These are phyloP conservation scores for Coprinopsis sp. DNA, from an alignment of 768 basidiomycete genomes.

Conservation along the genomic window DNA sequence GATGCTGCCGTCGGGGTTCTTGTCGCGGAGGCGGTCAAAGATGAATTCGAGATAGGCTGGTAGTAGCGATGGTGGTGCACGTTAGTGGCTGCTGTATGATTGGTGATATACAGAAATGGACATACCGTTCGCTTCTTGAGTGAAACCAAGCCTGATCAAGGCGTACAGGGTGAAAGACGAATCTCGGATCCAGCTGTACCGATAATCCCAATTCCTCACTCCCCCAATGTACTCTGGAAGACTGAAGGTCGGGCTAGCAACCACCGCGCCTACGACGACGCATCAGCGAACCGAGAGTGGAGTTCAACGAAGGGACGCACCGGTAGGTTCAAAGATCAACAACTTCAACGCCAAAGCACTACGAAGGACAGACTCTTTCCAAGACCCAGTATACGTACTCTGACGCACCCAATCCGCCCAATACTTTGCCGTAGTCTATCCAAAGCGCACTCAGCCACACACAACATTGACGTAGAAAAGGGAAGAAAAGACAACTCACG, in stretches of 20 bases:
- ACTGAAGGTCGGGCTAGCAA: constrained; percentile 94
- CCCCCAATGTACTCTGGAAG: constrained; percentile 84
- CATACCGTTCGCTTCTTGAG: constrained; percentile 84
- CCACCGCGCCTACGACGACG: constrained; percentile 64
- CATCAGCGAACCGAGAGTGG: not conserved
- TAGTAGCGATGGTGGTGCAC: constrained; percentile 5
- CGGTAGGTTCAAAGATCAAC: constrained; percentile 88
- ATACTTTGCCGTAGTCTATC: constrained; percentile 65
- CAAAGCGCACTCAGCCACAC: not conserved
- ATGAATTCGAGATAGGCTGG: constrained; percentile 92
- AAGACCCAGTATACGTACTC: constrained; percentile 86
- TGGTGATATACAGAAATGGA: constrained; percentile 1
- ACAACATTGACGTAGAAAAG: not conserved
- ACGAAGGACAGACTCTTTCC: constrained; percentile 93
- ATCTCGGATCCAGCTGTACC: constrained; percentile 90
- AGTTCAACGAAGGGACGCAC: constrained; percentile 24
- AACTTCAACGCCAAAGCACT: constrained; percentile 93
- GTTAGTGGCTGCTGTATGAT: not conserved
- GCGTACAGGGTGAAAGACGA: constrained; percentile 95
- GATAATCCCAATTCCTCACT: constrained; percentile 50
- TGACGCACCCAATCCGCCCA: constrained; percentile 90
- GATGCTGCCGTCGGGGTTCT: constrained; percentile 85
- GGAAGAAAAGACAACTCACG: constrained; percentile 31
- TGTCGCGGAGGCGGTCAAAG: constrained; percentile 72
- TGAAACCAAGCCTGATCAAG: constrained; percentile 89